A percentile compares a stretch with the other conserved stretches of the same genome.
Conservation (phyloP, 331 rosid species). For the Quercus tomentella region DNA sequence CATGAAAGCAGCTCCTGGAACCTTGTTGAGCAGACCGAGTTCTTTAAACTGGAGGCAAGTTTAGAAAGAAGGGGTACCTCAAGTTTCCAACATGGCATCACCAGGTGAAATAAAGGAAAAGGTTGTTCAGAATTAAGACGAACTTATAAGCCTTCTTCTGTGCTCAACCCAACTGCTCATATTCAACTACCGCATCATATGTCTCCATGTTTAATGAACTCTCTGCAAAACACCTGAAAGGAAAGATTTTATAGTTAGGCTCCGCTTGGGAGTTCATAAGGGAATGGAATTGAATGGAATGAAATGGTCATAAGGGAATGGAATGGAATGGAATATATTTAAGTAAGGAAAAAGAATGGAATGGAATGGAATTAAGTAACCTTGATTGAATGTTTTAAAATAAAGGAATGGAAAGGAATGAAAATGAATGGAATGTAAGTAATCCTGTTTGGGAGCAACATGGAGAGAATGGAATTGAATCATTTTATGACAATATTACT, state of each 20-base stretch:
- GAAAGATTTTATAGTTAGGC: neutral
- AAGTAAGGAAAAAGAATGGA: too few relatives aligned
- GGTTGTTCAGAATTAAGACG: neutral
- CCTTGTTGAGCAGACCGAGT: neutral
- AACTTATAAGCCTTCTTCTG: neutral
- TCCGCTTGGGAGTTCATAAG: too few relatives aligned
- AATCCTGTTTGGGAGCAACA: too few relatives aligned
- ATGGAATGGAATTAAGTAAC: too few relatives aligned
- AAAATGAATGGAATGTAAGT: too few relatives aligned
- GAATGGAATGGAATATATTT: too few relatives aligned
- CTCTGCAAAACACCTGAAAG: slow-evolving; percentile 50
- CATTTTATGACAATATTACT: too few relatives aligned
- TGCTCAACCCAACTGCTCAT: slow-evolving; percentile 15
- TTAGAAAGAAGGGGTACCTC: neutral
- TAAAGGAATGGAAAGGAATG: too few relatives aligned
- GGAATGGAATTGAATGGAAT: too few relatives aligned
- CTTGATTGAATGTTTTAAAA: too few relatives aligned
- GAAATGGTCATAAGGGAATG: too few relatives aligned
- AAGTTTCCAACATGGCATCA: neutral
- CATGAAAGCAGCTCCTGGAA: neutral
- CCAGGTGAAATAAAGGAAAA: neutral
- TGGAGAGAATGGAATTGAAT: too few relatives aligned
- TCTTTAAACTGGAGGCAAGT: neutral
- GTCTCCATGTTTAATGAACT: slow-evolving; percentile 49
- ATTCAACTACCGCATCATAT: slow-evolving; percentile 50